Base-by-base conservation (phyloP, 2,329 filamentous ascomycete species). In the Venturia nashicola region DNA sequence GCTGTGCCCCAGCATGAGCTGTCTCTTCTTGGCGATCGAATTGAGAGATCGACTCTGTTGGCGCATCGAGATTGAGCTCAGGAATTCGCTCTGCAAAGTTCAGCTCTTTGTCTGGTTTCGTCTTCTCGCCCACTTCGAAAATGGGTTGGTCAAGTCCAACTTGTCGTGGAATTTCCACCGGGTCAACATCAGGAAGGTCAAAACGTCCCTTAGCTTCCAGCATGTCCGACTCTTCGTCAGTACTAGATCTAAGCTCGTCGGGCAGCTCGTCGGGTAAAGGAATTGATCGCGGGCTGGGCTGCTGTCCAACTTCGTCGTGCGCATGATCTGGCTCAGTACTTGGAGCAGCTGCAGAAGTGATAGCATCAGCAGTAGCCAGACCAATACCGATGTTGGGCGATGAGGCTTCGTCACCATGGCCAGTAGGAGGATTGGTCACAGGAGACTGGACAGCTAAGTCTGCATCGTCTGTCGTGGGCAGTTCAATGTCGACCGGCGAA, bases 31-130 rank as follows among this genome's bases (percentile, higher is more conserved):
- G 51, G 12, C 36, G 51, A 18, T n/a, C 27, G 8, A 23, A 20
- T 57, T 6, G 16, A 57, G 51, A n/a, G 18, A 34, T 5, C 32
- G 51, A 18, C 7, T 57, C 32, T 57, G 51, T 14, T 34, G 18
- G 51, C 27, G 23, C 27, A 55, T 44, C 57, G 65, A 61, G 36
- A 64, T 46, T 67, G 65, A 46, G 27, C 66, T 63, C 46, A 64
- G 51, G 32, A 57, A 57, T 57, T n/a, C 36, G 51, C 32, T n/a
- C 16, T 36, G 51, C 51, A 48, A 48, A 18, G 6, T 48, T 20
- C 11, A 48, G 6, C 20, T 48, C 18, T 12, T 18, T 23, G 3
- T 48, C n/a, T 48, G 44, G 11, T 11, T 3, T 8, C 16, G 51
- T 20, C 27, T 36, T 34, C 51, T 55, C 18, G 51, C 27, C 51